Conservation (phyloP, 169 alveolate species). For the Amoebophrya sp. region DNA sequence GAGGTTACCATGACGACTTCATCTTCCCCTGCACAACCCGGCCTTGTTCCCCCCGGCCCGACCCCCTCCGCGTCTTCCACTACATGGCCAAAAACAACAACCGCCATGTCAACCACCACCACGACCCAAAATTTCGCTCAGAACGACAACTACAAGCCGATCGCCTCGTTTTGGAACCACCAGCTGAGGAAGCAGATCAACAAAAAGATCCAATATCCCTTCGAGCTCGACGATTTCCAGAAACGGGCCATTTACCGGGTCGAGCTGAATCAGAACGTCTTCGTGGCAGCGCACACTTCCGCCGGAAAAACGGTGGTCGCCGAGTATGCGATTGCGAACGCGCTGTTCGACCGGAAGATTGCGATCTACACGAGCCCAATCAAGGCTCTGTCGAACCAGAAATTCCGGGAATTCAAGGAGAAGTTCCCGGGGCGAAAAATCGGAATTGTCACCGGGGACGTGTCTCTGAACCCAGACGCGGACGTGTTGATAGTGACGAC, state of each 20-base stretch:
- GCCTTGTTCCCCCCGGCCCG: no score
- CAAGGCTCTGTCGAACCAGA: slow-evolving; percentile 96
- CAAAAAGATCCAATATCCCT: no score
- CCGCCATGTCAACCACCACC: no score
- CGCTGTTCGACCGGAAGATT: slow-evolving; percentile 75
- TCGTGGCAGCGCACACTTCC: slow-evolving; percentile 98
- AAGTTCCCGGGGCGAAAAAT: slow-evolving; percentile 59
- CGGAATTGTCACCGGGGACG: slow-evolving; percentile 98
- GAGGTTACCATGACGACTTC: no score
- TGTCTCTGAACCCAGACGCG: slow-evolving; percentile 85
- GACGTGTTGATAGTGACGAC: slow-evolving; percentile 96
- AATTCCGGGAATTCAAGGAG: slow-evolving; percentile 81
- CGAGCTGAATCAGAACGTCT: not conserved
- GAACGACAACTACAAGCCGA: no score
- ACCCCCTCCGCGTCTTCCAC: no score
- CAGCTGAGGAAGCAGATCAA: no score
- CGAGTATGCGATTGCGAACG: slow-evolving; percentile 90
- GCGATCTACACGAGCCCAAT: slow-evolving; percentile 97
- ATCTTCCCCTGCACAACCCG: no score
- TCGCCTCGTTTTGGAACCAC: no score
- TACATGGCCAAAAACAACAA: no score
- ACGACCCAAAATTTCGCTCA: no score
- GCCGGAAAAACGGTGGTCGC: slow-evolving; percentile 82
- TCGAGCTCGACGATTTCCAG: slow-evolving; percentile 3
- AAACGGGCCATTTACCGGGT: not conserved